Percentiles rank a stretch among this genome's conserved stretches.
These are phyloP conservation scores for Brassica carinata DNA, from an alignment of 345 rosid genomes.

Conservation along the genomic window DNA sequence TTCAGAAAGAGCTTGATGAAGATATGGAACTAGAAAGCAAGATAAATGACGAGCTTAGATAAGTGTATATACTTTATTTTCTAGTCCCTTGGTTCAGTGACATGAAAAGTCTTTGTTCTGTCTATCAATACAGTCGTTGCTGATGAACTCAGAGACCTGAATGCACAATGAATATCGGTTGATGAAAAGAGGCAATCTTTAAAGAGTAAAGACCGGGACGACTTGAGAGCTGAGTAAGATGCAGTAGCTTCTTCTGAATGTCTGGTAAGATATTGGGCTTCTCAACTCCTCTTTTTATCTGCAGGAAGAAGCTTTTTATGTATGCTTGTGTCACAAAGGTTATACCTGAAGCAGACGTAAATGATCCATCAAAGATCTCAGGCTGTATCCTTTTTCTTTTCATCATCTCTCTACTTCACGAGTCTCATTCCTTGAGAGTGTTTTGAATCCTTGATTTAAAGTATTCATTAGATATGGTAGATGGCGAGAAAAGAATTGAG, in stretches of 20 bases:
- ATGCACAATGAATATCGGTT: slow-evolving; percentile 48
- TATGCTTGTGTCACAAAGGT: slow-evolving; percentile 51
- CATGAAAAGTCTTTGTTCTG: not conserved
- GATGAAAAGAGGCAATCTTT: slow-evolving; percentile 49
- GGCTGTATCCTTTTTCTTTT: slow-evolving; percentile 46
- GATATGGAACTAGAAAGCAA: slow-evolving; percentile 53
- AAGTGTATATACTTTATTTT: slow-evolving; percentile 48
- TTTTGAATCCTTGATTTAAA: slow-evolving; percentile 47
- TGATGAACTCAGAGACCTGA: slow-evolving; percentile 54
- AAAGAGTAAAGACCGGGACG: slow-evolving; percentile 58
- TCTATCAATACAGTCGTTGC: slow-evolving; percentile 50
- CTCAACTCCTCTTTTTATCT: slow-evolving; percentile 27
- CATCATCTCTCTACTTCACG: slow-evolving; percentile 2
- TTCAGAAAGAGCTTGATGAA: slow-evolving; percentile 61
- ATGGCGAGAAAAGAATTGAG: slow-evolving; percentile 60
- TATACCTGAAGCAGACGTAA: too few species aligned
- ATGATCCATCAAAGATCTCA: too few species aligned
- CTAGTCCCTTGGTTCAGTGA: slow-evolving; percentile 11
- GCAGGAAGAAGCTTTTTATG: slow-evolving; percentile 90
- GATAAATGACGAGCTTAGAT: slow-evolving; percentile 72
- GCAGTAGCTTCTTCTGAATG: slow-evolving; percentile 9
- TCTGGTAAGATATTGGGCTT: not conserved
- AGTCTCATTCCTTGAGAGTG: not conserved
- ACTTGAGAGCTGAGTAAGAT: slow-evolving; percentile 64
- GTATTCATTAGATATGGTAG: slow-evolving; percentile 60